A percentile compares a stretch with the other conserved stretches of the same genome.
Evolutionary conservation across 2,329 filamentous ascomycete genomes (phyloP).

Genomic region (Alternaria infectoria): DNA sequence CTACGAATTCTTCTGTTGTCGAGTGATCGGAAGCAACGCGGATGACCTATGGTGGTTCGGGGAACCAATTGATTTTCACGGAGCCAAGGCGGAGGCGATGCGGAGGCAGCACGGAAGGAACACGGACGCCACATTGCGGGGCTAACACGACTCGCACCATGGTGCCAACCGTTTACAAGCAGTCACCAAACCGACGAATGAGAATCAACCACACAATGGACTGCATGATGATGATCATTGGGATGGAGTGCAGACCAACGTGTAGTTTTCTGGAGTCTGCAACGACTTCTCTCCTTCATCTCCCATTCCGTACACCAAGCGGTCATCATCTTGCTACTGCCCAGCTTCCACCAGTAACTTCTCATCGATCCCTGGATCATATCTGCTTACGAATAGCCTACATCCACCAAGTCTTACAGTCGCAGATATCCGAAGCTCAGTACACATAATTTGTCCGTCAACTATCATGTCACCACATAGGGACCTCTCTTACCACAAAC

Average conservation of each 20-base stretch:
- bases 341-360: background rate
- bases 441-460: background rate
- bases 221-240: background rate
- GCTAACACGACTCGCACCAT: background rate
- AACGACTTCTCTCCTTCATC: background rate
- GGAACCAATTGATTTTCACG: background rate
- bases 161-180: background rate
- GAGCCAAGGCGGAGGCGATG: constrained; percentile 24
- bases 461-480: constrained; percentile 33
- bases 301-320: background rate
- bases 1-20: background rate
- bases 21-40: background rate
- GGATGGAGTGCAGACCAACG: background rate
- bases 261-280: background rate
- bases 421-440: background rate
- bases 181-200: background rate
- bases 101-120: constrained; percentile 17
- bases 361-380: background rate
- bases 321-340: background rate
- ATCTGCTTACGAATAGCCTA: background rate
- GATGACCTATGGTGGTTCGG: background rate
- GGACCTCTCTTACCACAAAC: constrained; percentile 29
- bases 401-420: no score
- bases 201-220: background rate
- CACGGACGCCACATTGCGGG: constrained; percentile 6